Percentiles rank a stretch among this genome's conserved stretches.
Evolutionary conservation across 2,329 filamentous ascomycete species (phyloP).

Genomic region (Apiospora phragmitis): DNA sequence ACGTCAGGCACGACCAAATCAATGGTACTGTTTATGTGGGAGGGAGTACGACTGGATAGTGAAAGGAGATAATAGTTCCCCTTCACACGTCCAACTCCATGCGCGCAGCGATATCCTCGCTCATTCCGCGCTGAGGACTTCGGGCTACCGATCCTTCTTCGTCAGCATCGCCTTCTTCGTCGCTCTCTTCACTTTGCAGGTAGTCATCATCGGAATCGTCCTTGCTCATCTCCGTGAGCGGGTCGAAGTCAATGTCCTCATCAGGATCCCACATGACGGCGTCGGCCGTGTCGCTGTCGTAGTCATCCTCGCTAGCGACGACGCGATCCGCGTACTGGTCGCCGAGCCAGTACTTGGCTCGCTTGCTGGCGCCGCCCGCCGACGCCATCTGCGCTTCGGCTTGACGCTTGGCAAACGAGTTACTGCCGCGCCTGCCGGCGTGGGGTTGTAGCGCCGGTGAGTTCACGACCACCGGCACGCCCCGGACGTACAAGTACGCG

Average conservation of each 20-base stretch:
- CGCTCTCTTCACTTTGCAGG: constrained; percentile 42
- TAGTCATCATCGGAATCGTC: constrained; percentile 44
- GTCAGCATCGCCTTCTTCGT: constrained; percentile 35
- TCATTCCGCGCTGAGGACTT: constrained; percentile 54
- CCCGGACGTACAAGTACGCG: constrained; percentile 88
- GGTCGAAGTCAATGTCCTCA: constrained; percentile 57
- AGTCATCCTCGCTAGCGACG: constrained; percentile 43
- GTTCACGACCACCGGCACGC: constrained; percentile 69
- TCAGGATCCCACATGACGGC: constrained; percentile 59
- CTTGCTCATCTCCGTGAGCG: constrained; percentile 50
- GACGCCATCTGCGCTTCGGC: constrained; percentile 28
- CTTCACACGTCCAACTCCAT: constrained; percentile 53
- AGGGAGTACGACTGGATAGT: neutral
- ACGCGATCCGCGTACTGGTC: constrained; percentile 57
- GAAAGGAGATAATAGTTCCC: neutral
- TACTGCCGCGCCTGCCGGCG: constrained; percentile 26
- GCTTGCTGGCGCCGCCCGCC: constrained; percentile 65
- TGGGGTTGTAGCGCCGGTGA: constrained; percentile 33
- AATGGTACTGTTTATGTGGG: neutral
- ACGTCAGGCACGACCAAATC: neutral
- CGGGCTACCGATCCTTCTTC: constrained; percentile 39
- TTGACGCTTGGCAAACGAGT: constrained; percentile 30
- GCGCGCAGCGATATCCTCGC: constrained; percentile 61
- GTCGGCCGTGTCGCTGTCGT: constrained; percentile 32
- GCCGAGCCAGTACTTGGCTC: constrained; percentile 86